Evolutionary conservation across 805 yeast genomes (phyloP), one percentile per base, ranked within the genome.

Genomic region (Spathaspora sp.): DNA sequence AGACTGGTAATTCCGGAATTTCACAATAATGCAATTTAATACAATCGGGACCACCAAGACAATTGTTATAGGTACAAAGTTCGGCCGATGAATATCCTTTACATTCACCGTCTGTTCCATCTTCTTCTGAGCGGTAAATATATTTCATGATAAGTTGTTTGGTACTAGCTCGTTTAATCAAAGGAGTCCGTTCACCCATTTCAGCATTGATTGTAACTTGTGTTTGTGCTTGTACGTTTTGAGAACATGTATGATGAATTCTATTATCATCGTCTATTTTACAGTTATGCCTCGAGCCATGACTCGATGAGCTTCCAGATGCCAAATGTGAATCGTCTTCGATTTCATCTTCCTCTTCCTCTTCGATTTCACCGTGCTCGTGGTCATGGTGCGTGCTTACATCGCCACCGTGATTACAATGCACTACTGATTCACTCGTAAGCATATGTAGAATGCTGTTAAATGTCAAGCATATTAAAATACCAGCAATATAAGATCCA

Each of bases 341-440:
- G 2, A 29, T 29, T 29, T 29, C 18, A 10, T 46, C 48, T 8
- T 16, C 50, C 48, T 52, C 59, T 35, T 28, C 50, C 52, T 52
- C 60, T 48, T 38, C 48, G n/a, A n/a, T n/a, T 52, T 55, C 60
- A 17, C n/a, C 46, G 35, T 52, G 58, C 14, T 42, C 39, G 48
- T 62, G 58, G 18, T 42, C 42, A 49, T 61, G 62, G 11, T 40
- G 45, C 9, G 52, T 64, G n/a, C 47, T 45, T 3, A 28, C 66
- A 12, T 63, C 66, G 14, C 64, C 73, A n/a, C 60, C 66, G 60
- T 91, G 97, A 14, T 82, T 86, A 67, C 97, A 91, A 63, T 91
- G 97, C 0, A 92, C 87, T 32, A 92, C 80, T 31, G 92, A 84
- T 63, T 89, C 89, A 48, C 93, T 82, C 0, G 97, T 89, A 49